Evolutionary conservation across 305 asterid genomes (phyloP).

Genomic region (Solanum hybrid): DNA sequence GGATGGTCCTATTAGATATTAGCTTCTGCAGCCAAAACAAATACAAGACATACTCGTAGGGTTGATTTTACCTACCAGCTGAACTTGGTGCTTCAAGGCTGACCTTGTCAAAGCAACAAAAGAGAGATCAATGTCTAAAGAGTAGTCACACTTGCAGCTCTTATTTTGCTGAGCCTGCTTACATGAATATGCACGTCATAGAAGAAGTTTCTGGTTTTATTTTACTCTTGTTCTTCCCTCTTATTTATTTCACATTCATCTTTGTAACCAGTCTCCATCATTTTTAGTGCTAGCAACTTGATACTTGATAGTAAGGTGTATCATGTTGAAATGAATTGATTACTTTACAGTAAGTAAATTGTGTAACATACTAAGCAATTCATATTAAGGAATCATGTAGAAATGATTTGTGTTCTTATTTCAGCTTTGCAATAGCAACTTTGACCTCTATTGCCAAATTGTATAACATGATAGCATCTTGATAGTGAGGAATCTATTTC

Average conservation of each 20-base stretch:
- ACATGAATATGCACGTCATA: neutral
- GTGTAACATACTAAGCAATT: neutral
- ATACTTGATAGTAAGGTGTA: neutral
- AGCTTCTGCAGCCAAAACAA: constrained; percentile 7
- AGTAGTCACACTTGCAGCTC: constrained; percentile 2
- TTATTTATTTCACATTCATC: neutral
- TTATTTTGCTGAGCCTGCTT: constrained; percentile 5
- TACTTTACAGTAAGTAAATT: neutral
- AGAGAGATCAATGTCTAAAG: neutral
- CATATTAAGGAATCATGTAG: no score
- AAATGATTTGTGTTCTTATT: neutral
- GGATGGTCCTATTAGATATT: constrained; percentile 85
- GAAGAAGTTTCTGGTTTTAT: neutral
- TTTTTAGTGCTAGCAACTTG: neutral
- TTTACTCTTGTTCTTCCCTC: neutral
- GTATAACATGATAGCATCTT: neutral
- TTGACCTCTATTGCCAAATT: neutral
- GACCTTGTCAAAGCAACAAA: neutral
- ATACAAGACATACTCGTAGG: neutral
- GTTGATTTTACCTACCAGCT: neutral
- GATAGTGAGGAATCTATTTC: neutral
- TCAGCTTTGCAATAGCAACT: neutral
- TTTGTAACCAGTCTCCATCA: neutral
- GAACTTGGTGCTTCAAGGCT: neutral
- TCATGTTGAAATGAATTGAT: neutral